Evolutionary conservation across 148 eudicot genomes (phyloP).

Genomic region (Cornus kousa): DNA sequence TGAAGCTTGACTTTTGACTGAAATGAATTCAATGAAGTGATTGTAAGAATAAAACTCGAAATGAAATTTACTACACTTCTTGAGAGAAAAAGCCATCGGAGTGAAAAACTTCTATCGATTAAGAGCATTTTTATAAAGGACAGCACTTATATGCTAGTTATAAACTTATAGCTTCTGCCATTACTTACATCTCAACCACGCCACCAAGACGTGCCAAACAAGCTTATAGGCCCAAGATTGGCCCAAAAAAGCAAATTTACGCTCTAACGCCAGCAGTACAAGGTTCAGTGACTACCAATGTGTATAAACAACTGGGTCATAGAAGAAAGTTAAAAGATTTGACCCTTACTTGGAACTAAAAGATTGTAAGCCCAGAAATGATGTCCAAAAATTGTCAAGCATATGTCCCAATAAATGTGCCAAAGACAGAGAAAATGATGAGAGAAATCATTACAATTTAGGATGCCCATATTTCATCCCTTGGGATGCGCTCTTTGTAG

Average conservation of each 20-base stretch:
- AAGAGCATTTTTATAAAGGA: neutral
- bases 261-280: neutral
- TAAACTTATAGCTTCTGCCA: too few species aligned
- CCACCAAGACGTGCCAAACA: neutral
- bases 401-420: neutral
- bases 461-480: neutral
- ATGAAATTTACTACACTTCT: neutral
- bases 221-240: too few species aligned
- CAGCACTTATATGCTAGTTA: neutral
- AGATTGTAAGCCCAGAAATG: neutral
- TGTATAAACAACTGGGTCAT: neutral
- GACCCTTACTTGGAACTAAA: neutral
- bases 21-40: neutral
- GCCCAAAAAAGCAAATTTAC: too few species aligned
- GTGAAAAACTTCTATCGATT: neutral
- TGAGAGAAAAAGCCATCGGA: neutral
- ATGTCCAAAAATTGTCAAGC: neutral
- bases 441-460: neutral
- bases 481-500: constrained; percentile 3
- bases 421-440: neutral
- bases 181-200: neutral
- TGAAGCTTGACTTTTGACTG: neutral
- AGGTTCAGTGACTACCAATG: neutral
- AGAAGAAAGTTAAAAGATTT: neutral
- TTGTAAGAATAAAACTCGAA: too few species aligned